Evolutionary conservation across 192 early-diverging fungal species (phyloP), one percentile per base, ranked within the genome.

Genomic region (Podila epicladia): DNA sequence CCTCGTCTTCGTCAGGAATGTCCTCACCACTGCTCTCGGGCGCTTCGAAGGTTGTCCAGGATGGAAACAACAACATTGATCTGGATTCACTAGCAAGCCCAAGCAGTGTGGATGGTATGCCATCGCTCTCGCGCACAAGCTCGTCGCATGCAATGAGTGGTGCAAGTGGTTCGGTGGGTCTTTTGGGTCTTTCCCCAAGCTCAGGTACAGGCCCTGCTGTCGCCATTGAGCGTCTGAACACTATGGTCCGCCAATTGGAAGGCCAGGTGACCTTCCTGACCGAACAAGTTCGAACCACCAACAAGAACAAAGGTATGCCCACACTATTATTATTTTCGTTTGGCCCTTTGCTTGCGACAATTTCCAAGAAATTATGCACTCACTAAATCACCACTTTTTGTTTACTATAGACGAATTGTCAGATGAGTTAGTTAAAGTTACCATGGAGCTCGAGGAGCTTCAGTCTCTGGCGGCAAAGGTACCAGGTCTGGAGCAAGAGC

Each of bases 401-500:
- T 60, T 53, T 67, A 11, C 5, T 26, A 20, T 85, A 89, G 86
- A 91, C 86, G 90, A 93, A 64, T 66, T 94, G 9, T 85, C 94
- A 20, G 93, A 93, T 64, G 91, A 94, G 67, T 82, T 97, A 28
- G 90, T 94, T 2, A 86, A 86, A 61, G 71, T 92, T 71, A 89
- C 93, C 1, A 68, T 84, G 51, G 91, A 97, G 72, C 63, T 89
- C 29, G 93, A 94, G 60, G 82, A 83, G 31, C 62, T 91, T 76
- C 91, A 85, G 75, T 58, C 68, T 1, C 76, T 76, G 32, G 65
- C 76, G 12, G 55, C 77, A 12, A 76, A 62, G 28, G 72, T 85
- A 22, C 20, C 70, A 58, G 69, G 82, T 37, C 22, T 87, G 22
- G 87, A 90, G 55, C 65, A 71, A 13, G 91, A 95, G 65, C 72